Percentiles rank a stretch among this genome's conserved stretches.
phyloP scores from a whole-genome alignment of 148 eudicot genomes.

The Polygonum maritimum region DNA sequence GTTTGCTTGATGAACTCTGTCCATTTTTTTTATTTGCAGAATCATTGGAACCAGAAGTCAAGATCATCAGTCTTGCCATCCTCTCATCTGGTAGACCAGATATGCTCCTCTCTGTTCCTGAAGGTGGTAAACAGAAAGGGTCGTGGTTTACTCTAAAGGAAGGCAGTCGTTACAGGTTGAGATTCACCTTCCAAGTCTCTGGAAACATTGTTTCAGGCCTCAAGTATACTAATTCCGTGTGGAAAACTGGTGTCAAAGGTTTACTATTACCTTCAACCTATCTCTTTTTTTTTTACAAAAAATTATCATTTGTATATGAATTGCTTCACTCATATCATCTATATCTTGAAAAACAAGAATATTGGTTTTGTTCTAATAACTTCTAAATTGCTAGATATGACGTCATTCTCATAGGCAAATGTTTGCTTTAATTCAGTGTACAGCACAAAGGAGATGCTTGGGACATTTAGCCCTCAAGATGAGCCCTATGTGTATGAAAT shows the following conservation, averaged over 20 bases:
- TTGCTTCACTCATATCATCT: not conserved
- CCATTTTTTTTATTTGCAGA: constrained; percentile 22
- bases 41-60: constrained; percentile 57
- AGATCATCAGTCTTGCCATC: constrained; percentile 49
- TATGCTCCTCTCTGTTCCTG: constrained; percentile 50
- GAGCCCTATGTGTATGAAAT: constrained; percentile 57
- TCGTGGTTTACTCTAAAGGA: constrained; percentile 67
- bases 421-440: constrained; percentile 34
- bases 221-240: constrained; percentile 53
- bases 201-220: constrained; percentile 60
- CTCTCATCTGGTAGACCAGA: constrained; percentile 49
- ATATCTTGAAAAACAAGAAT: not conserved
- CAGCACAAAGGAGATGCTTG: constrained; percentile 54
- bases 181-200: constrained; percentile 49
- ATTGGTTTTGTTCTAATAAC: not conserved
- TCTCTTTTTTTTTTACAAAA: not conserved
- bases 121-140: constrained; percentile 55
- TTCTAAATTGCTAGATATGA: not conserved
- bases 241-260: constrained; percentile 73
- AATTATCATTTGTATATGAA: not conserved
- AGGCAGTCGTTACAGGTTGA: constrained; percentile 54
- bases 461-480: constrained; percentile 62
- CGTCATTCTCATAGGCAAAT: not conserved
- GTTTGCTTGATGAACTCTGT: not conserved
- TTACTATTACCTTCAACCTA: not conserved